phyloP scores from a whole-genome alignment of 768 basidiomycete species.

The Mycena rosella region DNA sequence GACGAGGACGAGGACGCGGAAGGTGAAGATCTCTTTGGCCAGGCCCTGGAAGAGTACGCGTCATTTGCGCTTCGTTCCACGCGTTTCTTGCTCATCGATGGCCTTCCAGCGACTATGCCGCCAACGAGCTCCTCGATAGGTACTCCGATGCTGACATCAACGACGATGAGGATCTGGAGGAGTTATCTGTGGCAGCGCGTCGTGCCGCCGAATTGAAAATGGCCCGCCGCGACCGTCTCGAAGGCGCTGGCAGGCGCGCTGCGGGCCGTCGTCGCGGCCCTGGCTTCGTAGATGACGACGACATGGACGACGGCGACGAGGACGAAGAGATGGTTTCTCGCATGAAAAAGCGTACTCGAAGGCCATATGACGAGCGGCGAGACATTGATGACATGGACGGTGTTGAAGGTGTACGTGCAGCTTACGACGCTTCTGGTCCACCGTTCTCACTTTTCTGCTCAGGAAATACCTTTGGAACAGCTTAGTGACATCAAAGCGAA shows the following conservation, averaged over 20 bases:
- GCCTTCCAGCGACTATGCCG: slow-evolving; percentile 81
- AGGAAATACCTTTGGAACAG: slow-evolving; percentile 97
- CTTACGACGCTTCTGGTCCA: slow-evolving; percentile 1
- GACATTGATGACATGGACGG: slow-evolving; percentile 94
- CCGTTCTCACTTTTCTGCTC: slow-evolving; percentile 36
- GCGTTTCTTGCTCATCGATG: slow-evolving; percentile 28
- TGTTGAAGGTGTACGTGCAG: slow-evolving; percentile 79
- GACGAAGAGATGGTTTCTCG: slow-evolving; percentile 73
- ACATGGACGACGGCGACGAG: slow-evolving; percentile 63
- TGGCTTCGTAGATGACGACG: slow-evolving; percentile 86
- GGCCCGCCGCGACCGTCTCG: slow-evolving; percentile 87
- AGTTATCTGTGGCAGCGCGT: slow-evolving; percentile 76
- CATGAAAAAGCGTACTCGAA: slow-evolving; percentile 85
- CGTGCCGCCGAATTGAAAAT: slow-evolving; percentile 89
- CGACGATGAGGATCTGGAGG: slow-evolving; percentile 80
- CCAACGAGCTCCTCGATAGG: slow-evolving; percentile 83
- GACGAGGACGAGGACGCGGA: slow-evolving; percentile 80
- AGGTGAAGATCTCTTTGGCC: slow-evolving; percentile 93
- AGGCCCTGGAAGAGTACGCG: slow-evolving; percentile 78
- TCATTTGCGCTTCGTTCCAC: slow-evolving; percentile 19
- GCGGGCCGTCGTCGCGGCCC: slow-evolving; percentile 86
- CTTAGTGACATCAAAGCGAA: slow-evolving; percentile 98
- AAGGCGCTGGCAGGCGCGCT: slow-evolving; percentile 78
- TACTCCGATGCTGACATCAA: slow-evolving; percentile 92
- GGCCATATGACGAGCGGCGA: slow-evolving; percentile 93